Evolutionary conservation across 208 protist species (phyloP).

Genomic region (Leishmania martiniquensis): DNA sequence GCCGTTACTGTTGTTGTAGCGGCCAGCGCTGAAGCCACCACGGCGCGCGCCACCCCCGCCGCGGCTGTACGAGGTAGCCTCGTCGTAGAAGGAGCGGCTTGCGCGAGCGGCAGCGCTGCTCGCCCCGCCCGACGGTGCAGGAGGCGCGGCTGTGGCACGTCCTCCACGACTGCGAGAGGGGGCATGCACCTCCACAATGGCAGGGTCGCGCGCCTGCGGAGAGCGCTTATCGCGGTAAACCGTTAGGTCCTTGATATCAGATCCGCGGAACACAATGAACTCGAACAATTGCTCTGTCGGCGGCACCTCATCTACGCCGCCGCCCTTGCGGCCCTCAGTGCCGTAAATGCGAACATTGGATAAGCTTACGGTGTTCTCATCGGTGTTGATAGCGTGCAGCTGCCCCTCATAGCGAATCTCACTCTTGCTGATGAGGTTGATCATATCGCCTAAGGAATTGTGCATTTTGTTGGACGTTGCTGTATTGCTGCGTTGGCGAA

Average conservation of each 20-base stretch:
- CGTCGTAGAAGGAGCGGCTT: conserved; percentile 36
- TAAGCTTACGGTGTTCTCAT: conserved; percentile 85
- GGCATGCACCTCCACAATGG: conserved; percentile 64
- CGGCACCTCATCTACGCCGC: conserved; percentile 59
- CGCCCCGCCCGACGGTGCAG: neutral
- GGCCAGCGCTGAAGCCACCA: conserved; percentile 32
- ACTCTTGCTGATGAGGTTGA: conserved; percentile 88
- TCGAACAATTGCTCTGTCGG: conserved; percentile 77
- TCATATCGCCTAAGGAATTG: conserved; percentile 61
- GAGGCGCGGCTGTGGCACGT: conserved; percentile 17
- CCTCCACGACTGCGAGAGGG: conserved; percentile 38
- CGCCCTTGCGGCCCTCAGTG: conserved; percentile 79
- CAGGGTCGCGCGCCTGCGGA: conserved; percentile 65
- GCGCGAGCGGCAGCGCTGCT: conserved; percentile 26
- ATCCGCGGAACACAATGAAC: conserved; percentile 89
- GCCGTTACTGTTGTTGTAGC: conserved; percentile 31
- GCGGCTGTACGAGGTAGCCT: conserved; percentile 20
- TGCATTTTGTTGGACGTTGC: conserved; percentile 19
- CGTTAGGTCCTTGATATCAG: conserved; percentile 87
- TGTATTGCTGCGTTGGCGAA: neutral
- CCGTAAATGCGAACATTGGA: conserved; percentile 89
- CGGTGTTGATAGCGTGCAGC: conserved; percentile 72
- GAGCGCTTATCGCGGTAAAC: conserved; percentile 62
- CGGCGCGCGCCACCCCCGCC: conserved; percentile 36
- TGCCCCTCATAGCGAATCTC: conserved; percentile 90